Conservation (phyloP, 2,329 filamentous ascomycete species). For the Fusarium longipes region DNA sequence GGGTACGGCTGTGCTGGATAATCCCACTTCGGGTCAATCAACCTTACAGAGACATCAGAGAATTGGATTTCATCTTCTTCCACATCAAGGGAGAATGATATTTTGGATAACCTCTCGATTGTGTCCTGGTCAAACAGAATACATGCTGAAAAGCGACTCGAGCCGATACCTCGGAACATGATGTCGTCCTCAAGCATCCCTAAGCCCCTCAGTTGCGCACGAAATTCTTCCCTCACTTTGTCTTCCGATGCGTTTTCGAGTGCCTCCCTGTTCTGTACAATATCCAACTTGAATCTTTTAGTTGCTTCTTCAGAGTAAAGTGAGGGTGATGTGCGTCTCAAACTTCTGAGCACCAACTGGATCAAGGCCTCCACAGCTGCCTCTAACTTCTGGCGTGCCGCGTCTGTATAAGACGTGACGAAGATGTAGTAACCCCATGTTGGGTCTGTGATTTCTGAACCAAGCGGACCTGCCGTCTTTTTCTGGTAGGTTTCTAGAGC, state of each 20-base stretch:
- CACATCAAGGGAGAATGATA: constrained; percentile 3
- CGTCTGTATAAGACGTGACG: constrained; percentile 21
- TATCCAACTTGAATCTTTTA: constrained; percentile 27
- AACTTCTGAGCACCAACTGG: not conserved
- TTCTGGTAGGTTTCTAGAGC: constrained; percentile 6
- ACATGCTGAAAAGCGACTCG: constrained; percentile 14
- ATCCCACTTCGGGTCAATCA: constrained; percentile 27
- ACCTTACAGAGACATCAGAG: not conserved
- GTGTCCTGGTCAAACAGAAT: constrained; percentile 11
- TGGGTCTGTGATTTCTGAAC: constrained; percentile 9
- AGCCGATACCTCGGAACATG: constrained; percentile 19
- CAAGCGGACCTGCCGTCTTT: not conserved
- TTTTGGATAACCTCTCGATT: constrained; percentile 2
- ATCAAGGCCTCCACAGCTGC: constrained; percentile 9
- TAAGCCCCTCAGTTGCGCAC: constrained; percentile 18
- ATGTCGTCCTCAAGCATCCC: constrained; percentile 19
- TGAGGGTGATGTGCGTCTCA: constrained; percentile 7
- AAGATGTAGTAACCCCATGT: constrained; percentile 34
- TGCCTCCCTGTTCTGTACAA: constrained; percentile 14
- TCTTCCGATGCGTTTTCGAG: constrained; percentile 28
- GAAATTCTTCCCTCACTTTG: constrained; percentile 30
- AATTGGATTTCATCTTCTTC: constrained; percentile 3
- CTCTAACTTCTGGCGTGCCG: not conserved
- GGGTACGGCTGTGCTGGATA: constrained; percentile 19
- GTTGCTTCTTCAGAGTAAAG: constrained; percentile 23